Conservation (phyloP, 305 asterid genomes). For the Nicotiana rustica region DNA sequence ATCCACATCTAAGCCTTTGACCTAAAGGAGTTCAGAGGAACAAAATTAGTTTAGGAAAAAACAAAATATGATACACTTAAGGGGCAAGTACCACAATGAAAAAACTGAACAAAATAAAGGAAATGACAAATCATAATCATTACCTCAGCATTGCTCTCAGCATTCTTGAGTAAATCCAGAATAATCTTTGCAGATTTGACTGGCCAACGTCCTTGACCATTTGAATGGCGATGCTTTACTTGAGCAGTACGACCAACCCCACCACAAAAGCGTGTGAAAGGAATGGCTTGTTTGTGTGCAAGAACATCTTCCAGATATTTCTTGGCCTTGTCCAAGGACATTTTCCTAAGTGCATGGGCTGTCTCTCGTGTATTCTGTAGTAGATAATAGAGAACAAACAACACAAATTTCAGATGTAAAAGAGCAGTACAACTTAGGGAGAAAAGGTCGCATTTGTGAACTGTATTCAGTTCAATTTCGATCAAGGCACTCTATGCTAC, state of each 20-base stretch:
- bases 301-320: slow-evolving; percentile 72
- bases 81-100: neutral
- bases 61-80: too few species aligned
- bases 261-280: slow-evolving; percentile 75
- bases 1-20: slow-evolving; percentile 81
- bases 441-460: neutral
- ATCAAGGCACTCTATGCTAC: neutral
- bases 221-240: slow-evolving; percentile 78
- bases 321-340: slow-evolving; percentile 67
- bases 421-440: neutral
- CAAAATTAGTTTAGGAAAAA: neutral
- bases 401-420: neutral
- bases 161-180: slow-evolving; percentile 71
- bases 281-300: slow-evolving; percentile 76
- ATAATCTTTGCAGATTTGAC: slow-evolving; percentile 71
- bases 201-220: slow-evolving; percentile 84
- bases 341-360: slow-evolving; percentile 70
- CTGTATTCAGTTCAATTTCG: neutral
- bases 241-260: slow-evolving; percentile 81
- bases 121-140: neutral
- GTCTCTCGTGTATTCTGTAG: slow-evolving; percentile 71
- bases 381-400: neutral
- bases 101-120: neutral
- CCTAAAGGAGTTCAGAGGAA: slow-evolving; percentile 41
- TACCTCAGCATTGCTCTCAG: slow-evolving; percentile 80